Evolutionary conservation across 805 yeast species (phyloP).

Genomic region (Candida verbasci): DNA sequence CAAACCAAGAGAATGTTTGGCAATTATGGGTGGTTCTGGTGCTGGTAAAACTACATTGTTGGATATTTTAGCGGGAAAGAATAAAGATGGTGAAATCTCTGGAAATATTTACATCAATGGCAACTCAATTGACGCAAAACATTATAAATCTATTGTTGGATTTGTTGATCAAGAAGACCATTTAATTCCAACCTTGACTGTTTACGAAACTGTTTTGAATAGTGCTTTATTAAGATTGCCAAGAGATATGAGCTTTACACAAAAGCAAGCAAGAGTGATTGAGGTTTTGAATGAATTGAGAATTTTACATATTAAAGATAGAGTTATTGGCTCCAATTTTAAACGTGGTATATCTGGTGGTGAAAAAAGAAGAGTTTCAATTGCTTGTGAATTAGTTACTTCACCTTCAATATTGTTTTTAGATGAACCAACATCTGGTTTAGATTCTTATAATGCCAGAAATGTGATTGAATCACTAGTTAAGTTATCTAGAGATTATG

Average conservation of each 20-base stretch:
- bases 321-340: slow-evolving; percentile 83
- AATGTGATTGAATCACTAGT: slow-evolving; percentile 86
- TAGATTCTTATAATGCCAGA: slow-evolving; percentile 89
- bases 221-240: slow-evolving; percentile 90
- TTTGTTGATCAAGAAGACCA: slow-evolving; percentile 96
- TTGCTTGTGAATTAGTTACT: slow-evolving; percentile 74
- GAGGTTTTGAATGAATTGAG: slow-evolving; percentile 85
- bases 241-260: slow-evolving; percentile 61
- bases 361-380: slow-evolving; percentile 78
- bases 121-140: slow-evolving; percentile 33
- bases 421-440: slow-evolving; percentile 93
- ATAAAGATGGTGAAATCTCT: slow-evolving; percentile 64
- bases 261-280: slow-evolving; percentile 73
- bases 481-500: slow-evolving; percentile 70
- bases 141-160: slow-evolving; percentile 70
- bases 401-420: slow-evolving; percentile 69
- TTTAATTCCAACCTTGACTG: slow-evolving; percentile 87
- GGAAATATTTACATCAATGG: slow-evolving; percentile 84
- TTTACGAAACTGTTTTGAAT: slow-evolving; percentile 89
- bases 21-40: slow-evolving; percentile 98
- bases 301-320: slow-evolving; percentile 76
- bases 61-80: slow-evolving; percentile 86
- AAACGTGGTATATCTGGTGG: slow-evolving; percentile 73
- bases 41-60: slow-evolving; percentile 95
- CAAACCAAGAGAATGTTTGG: slow-evolving; percentile 83